Percentiles rank a stretch among this genome's conserved stretches.
phyloP scores from a whole-genome alignment of 2,329 filamentous ascomycete genomes.

The Scopulariopsis brevicaulis region DNA sequence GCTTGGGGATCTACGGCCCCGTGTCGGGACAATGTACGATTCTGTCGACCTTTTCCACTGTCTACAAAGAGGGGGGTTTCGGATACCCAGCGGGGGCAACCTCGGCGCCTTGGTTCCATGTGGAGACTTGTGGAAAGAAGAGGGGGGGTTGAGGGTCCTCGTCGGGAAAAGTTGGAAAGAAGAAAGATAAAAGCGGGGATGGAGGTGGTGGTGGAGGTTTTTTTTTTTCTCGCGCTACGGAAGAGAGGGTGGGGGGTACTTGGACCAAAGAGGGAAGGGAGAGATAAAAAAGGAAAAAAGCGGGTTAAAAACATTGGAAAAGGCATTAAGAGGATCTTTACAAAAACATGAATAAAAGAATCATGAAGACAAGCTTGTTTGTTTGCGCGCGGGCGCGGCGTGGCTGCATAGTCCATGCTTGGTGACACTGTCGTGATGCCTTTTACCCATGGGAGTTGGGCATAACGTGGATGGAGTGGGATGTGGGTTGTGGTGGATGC shows the following conservation, averaged over 20 bases:
- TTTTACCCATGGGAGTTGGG: no score
- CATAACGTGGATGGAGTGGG: no score
- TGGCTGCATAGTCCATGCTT: background rate
- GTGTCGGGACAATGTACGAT: background rate
- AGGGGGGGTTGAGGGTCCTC: background rate
- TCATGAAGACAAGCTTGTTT: background rate
- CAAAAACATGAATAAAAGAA: slow-evolving; percentile 4
- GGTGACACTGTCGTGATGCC: background rate
- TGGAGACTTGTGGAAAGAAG: background rate
- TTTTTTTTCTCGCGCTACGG: background rate
- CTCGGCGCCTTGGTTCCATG: background rate
- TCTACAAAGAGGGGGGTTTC: slow-evolving; percentile 2
- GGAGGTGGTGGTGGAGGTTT: background rate
- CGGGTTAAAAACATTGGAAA: slow-evolving; percentile 1
- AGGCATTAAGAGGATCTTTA: background rate
- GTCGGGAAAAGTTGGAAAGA: background rate
- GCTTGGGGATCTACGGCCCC: background rate
- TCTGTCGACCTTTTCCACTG: slow-evolving; percentile 12
- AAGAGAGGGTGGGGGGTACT: background rate
- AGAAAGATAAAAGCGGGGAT: background rate
- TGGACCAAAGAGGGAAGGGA: background rate
- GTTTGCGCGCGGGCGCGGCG: background rate
- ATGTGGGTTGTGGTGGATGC: no score
- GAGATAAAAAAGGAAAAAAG: background rate
- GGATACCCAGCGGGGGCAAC: slow-evolving; percentile 1